Conservation (phyloP, 768 basidiomycete genomes). For the Cystofilobasidium capitatum region DNA sequence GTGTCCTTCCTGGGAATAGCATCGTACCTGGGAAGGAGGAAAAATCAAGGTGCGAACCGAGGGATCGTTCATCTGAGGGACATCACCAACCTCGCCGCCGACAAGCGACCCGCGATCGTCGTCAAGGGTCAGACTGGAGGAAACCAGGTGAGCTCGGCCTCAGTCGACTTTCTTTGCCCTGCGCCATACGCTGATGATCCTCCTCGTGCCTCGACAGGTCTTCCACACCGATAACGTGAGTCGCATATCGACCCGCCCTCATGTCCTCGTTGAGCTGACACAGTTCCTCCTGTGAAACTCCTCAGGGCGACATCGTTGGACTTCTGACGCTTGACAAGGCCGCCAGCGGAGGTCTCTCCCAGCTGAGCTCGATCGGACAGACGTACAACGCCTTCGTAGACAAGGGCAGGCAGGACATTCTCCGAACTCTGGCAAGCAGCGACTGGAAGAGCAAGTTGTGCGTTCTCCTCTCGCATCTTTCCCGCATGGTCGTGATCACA, state of each 20-base stretch:
- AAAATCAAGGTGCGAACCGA: conserved; percentile 16
- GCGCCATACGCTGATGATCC: too few species aligned
- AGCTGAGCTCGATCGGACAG: conserved; percentile 28
- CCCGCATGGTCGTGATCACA: not conserved
- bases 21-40: conserved; percentile 25
- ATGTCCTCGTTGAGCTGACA: too few species aligned
- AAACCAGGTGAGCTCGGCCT: not conserved
- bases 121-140: conserved; percentile 1
- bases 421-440: conserved; percentile 26
- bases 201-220: not conserved
- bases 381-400: conserved; percentile 29
- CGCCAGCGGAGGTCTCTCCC: conserved; percentile 29
- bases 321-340: conserved; percentile 30
- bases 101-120: conserved; percentile 29
- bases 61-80: conserved; percentile 31
- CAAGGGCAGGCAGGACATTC: conserved; percentile 26
- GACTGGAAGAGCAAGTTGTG: conserved; percentile 27
- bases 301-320: conserved; percentile 27
- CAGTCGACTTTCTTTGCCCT: not conserved
- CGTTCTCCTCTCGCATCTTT: not conserved
- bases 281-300: too few species aligned
- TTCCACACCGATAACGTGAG: conserved; percentile 2
- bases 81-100: conserved; percentile 28
- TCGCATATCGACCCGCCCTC: too few species aligned
- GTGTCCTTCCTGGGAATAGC: conserved; percentile 29